A percentile compares a stretch with the other conserved stretches of the same genome.
Conservation (phyloP, 108 stramenopile species). For the Cyclotella choctawhatcheeana region DNA sequence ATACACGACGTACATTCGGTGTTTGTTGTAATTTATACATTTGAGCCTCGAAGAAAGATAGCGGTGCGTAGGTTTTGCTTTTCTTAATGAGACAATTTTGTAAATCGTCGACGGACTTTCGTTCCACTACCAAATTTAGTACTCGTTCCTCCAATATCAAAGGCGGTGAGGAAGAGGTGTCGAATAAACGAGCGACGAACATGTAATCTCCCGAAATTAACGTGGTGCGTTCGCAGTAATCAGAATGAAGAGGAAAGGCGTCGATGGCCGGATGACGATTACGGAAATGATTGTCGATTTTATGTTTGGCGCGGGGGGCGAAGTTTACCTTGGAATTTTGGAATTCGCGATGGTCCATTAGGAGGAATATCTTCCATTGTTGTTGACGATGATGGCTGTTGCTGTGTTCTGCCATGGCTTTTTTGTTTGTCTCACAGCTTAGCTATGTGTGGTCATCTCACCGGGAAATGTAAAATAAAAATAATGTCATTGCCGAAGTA, state of each 20-base stretch:
- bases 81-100: constrained; percentile 18
- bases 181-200: constrained; percentile 38
- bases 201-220: constrained; percentile 38
- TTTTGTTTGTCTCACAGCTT: no score
- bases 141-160: constrained; percentile 38
- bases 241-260: background rate
- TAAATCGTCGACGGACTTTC: constrained; percentile 41
- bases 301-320: constrained; percentile 8
- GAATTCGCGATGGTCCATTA: constrained; percentile 34
- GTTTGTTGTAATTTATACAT: constrained; percentile 44
- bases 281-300: constrained; percentile 22
- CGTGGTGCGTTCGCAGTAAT: constrained; percentile 20
- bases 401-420: no score
- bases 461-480: no score
- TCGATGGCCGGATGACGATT: background rate
- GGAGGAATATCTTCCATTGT: constrained; percentile 11
- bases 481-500: no score
- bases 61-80: constrained; percentile 26
- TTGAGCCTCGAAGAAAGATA: constrained; percentile 44
- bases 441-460: no score
- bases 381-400: no score
- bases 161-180: constrained; percentile 18
- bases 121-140: constrained; percentile 37
- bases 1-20: constrained; percentile 13
- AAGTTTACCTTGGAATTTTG: constrained; percentile 9